phyloP scores from a whole-genome alignment of 345 rosid genomes.

The Arabis hirsuta region DNA sequence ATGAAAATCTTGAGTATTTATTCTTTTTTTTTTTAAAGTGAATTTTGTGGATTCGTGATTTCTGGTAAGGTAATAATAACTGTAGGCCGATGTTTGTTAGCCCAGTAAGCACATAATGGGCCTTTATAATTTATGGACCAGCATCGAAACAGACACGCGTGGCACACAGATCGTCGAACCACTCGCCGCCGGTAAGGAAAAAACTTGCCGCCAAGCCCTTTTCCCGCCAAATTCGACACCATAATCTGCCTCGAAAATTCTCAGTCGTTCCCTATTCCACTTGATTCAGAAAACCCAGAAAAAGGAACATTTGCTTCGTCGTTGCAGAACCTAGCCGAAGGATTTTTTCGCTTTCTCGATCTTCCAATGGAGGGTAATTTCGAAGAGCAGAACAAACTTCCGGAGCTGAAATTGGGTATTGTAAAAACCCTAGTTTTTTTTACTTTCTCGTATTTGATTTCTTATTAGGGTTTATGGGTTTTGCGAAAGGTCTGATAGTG shows the following conservation, averaged over 20 bases:
- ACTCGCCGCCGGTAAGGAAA: slow-evolving; percentile 42
- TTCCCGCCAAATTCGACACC: slow-evolving; percentile 66
- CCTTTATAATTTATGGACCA: slow-evolving; percentile 17
- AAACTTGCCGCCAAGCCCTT: slow-evolving; percentile 39
- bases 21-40: no score
- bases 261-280: slow-evolving; percentile 20
- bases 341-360: neutral
- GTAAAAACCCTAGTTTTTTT: slow-evolving; percentile 39
- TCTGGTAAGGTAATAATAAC: neutral
- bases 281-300: neutral
- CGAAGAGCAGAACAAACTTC: slow-evolving; percentile 75
- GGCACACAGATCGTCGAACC: neutral
- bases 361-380: slow-evolving; percentile 56
- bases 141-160: slow-evolving; percentile 20
- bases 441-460: neutral
- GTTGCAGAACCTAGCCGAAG: neutral
- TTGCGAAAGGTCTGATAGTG: slow-evolving; percentile 24
- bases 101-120: slow-evolving; percentile 34
- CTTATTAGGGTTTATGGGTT: slow-evolving; percentile 37
- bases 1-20: no score
- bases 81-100: slow-evolving; percentile 1
- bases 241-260: slow-evolving; percentile 7
- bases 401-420: slow-evolving; percentile 89
- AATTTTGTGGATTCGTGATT: neutral
- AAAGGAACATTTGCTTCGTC: neutral